A percentile compares a stretch with the other conserved stretches of the same genome.
phyloP scores from a whole-genome alignment of 768 basidiomycete species.

The Pleurotus cornucopiae region DNA sequence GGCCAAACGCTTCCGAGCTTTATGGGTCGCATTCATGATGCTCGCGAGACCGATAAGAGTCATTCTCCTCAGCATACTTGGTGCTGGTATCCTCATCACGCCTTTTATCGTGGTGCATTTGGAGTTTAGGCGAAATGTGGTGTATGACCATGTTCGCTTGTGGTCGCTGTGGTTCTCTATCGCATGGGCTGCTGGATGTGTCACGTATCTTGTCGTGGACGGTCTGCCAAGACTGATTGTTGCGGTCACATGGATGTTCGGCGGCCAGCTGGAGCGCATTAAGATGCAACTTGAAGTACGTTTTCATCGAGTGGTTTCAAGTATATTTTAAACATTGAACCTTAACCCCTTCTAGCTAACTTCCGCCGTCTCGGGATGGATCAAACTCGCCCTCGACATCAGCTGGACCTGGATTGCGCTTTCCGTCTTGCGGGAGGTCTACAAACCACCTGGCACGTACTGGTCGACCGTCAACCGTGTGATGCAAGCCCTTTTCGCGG shows the following conservation, averaged over 20 bases:
- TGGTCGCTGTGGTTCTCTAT: conserved; percentile 70
- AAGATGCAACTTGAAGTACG: conserved; percentile 67
- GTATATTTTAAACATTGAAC: neutral
- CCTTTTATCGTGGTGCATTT: conserved; percentile 68
- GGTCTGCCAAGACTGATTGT: conserved; percentile 54
- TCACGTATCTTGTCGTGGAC: conserved; percentile 63
- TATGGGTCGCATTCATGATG: conserved; percentile 67
- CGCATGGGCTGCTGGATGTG: conserved; percentile 58
- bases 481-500: conserved; percentile 59
- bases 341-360: conserved; percentile 39
- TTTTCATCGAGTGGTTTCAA: neutral
- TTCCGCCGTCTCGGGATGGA: conserved; percentile 65
- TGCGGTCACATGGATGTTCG: conserved; percentile 46
- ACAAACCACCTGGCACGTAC: conserved; percentile 59
- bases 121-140: conserved; percentile 46
- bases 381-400: conserved; percentile 64
- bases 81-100: conserved; percentile 60
- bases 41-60: conserved; percentile 57
- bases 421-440: conserved; percentile 53
- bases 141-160: conserved; percentile 52
- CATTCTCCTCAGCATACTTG: conserved; percentile 53
- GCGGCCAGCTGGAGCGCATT: conserved; percentile 60
- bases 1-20: conserved; percentile 56
- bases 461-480: conserved; percentile 68
- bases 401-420: conserved; percentile 74